phyloP scores from a whole-genome alignment of 176 grass and related monocot genomes.

The Pontederia paniculata region DNA sequence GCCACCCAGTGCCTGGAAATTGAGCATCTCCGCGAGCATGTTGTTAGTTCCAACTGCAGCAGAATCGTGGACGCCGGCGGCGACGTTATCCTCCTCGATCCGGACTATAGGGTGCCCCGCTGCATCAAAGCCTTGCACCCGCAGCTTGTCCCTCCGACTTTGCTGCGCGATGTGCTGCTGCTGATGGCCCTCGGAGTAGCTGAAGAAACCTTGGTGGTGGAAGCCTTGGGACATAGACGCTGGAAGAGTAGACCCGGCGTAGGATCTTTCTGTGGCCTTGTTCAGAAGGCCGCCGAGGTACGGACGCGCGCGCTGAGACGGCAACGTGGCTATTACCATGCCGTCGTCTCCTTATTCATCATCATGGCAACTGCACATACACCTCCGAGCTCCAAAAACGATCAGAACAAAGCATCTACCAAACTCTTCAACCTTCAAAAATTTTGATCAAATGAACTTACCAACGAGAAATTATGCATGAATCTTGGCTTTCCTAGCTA shows the following conservation, averaged over 20 bases:
- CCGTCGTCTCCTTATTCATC: conserved; percentile 27
- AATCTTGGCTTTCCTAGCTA: no score
- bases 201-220: conserved; percentile 58
- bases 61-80: conserved; percentile 46
- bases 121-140: conserved; percentile 64
- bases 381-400: not conserved
- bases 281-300: conserved; percentile 10
- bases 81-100: conserved; percentile 25
- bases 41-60: conserved; percentile 39
- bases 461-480: no score
- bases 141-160: conserved; percentile 83
- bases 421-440: no score
- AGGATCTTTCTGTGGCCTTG: not conserved
- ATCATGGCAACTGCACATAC: not conserved
- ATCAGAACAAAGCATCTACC: not conserved
- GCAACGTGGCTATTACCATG: conserved; percentile 81
- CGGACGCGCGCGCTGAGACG: conserved; percentile 25
- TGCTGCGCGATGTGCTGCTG: conserved; percentile 84
- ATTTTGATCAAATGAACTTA: no score
- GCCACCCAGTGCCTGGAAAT: conserved; percentile 38
- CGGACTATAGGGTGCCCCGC: conserved; percentile 37
- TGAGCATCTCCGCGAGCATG: conserved; percentile 99
- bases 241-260: not conserved
- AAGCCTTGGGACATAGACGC: conserved; percentile 93
- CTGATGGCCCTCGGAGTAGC: conserved; percentile 46